Evolutionary conservation across 805 yeast species (phyloP).

Genomic region (Cyberlindnera suaveolens): DNA sequence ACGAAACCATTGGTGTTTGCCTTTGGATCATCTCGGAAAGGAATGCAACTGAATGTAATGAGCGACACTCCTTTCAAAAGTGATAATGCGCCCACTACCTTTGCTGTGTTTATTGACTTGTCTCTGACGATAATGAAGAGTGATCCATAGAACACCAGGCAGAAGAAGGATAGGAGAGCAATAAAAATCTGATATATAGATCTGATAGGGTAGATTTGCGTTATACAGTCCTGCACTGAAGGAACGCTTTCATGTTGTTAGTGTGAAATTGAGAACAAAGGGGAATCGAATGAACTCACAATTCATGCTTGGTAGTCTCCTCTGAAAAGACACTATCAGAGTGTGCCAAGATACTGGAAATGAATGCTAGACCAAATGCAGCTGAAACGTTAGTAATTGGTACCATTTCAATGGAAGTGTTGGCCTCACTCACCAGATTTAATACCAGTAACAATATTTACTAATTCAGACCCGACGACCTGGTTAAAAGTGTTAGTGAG

Average conservation of each 20-base stretch:
- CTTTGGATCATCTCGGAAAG: neutral
- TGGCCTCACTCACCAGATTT: neutral
- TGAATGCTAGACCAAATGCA: neutral
- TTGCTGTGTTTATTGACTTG: neutral
- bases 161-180: neutral
- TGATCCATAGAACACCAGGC: neutral
- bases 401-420: neutral
- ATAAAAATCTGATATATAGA: neutral
- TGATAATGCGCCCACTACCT: neutral
- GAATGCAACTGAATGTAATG: neutral
- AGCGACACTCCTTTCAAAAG: neutral
- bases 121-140: neutral
- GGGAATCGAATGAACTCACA: neutral
- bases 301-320: neutral
- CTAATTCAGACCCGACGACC: neutral
- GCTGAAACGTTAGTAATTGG: neutral
- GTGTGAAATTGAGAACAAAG: neutral
- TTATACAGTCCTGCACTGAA: neutral
- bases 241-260: neutral
- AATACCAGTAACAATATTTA: neutral
- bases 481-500: neutral
- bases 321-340: neutral
- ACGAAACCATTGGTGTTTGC: neutral
- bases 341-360: neutral
- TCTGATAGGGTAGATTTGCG: neutral